phyloP scores from a whole-genome alignment of 2,329 filamentous ascomycete species.

The Fusarium sp. region DNA sequence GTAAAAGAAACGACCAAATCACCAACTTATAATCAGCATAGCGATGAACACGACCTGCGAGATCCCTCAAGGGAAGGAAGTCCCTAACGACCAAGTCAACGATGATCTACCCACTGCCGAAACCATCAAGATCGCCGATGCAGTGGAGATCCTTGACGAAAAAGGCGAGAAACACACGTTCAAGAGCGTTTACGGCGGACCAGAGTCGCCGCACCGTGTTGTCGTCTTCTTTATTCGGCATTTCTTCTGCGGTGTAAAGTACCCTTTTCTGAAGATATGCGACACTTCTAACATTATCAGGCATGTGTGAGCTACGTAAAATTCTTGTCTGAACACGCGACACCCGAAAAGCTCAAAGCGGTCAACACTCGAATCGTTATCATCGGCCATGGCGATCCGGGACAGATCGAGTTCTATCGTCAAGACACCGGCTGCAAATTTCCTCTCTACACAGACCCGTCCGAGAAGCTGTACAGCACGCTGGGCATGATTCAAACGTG shows the following conservation, averaged over 20 bases:
- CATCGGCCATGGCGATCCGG: slow-evolving; percentile 10
- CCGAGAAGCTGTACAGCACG: slow-evolving; percentile 16
- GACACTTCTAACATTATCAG: slow-evolving; percentile 1
- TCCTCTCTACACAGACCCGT: slow-evolving; percentile 30
- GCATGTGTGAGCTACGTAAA: slow-evolving; percentile 19
- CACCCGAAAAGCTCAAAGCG: slow-evolving; percentile 18
- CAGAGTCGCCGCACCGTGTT: background rate
- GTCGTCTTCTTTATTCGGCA: slow-evolving; percentile 36
- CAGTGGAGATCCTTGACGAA: slow-evolving; percentile 21
- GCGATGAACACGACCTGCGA: slow-evolving; percentile 13
- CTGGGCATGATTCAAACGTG: slow-evolving; percentile 27
- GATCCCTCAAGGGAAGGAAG: background rate
- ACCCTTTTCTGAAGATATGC: accelerated
- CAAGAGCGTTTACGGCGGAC: slow-evolving; percentile 25
- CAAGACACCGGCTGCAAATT: slow-evolving; percentile 30
- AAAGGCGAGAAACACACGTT: slow-evolving; percentile 21
- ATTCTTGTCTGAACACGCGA: slow-evolving; percentile 22
- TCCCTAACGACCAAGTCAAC: slow-evolving; percentile 5
- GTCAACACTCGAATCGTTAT: slow-evolving; percentile 28
- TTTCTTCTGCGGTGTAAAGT: slow-evolving; percentile 28
- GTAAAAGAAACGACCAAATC: too few relatives aligned
- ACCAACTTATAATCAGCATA: accelerated
- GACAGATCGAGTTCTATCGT: slow-evolving; percentile 24
- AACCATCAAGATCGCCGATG: background rate
- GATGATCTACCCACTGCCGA: slow-evolving; percentile 9